Conservation (phyloP, 148 eudicot genomes). For the Oxyria digyna region DNA sequence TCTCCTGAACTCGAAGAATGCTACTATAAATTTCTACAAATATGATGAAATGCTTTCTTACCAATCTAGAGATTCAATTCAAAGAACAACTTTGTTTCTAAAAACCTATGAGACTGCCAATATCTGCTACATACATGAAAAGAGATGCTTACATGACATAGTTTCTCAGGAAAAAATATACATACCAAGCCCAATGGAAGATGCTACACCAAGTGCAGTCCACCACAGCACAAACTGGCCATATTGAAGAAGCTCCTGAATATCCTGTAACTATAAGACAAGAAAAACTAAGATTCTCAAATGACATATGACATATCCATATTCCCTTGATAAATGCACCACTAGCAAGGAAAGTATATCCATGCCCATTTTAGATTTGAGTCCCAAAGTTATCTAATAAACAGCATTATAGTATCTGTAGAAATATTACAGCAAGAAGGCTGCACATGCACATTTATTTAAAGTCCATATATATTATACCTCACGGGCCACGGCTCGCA, state of each 20-base stretch:
- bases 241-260: slow-evolving; percentile 55
- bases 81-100: neutral
- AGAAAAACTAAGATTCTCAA: neutral
- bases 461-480: neutral
- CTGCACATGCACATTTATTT: neutral
- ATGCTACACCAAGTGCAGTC: slow-evolving; percentile 94
- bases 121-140: neutral
- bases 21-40: neutral
- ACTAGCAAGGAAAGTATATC: neutral
- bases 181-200: slow-evolving; percentile 99
- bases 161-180: neutral
- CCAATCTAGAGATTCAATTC: neutral
- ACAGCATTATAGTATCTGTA: neutral
- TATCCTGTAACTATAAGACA: slow-evolving; percentile 61
- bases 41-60: neutral
- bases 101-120: neutral
- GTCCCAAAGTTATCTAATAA: neutral
- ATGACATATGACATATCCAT: neutral
- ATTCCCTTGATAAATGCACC: neutral
- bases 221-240: slow-evolving; percentile 83
- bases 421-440: neutral
- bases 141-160: neutral
- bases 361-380: neutral
- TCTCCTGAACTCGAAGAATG: neutral
- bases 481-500: too few species aligned